A percentile compares a stretch with the other conserved stretches of the same genome.
Evolutionary conservation across 2,329 filamentous ascomycete genomes (phyloP).

Genomic region (Macrophomina tecta): DNA sequence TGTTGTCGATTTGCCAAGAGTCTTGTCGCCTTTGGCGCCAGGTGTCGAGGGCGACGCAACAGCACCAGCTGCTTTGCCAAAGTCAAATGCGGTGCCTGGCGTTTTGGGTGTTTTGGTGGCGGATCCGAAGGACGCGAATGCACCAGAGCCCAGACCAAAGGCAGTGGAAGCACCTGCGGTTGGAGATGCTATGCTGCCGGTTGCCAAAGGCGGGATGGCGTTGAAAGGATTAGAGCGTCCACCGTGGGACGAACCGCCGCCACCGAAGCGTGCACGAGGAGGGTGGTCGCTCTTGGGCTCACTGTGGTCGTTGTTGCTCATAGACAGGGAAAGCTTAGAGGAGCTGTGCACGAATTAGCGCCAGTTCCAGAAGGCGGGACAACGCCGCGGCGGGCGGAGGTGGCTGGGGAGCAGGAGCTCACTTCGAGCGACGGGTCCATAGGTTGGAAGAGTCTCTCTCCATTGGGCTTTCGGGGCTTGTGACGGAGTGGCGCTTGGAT

Average conservation of each 20-base stretch:
- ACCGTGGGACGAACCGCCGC: constrained; percentile 74
- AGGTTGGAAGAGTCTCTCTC: constrained; percentile 53
- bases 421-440: constrained; percentile 88
- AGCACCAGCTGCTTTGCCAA: constrained; percentile 62
- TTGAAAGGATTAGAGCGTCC: constrained; percentile 79
- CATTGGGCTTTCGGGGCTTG: constrained; percentile 38
- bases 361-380: constrained; percentile 29
- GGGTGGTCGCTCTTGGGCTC: constrained; percentile 59
- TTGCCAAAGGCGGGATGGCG: constrained; percentile 72
- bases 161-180: constrained; percentile 81
- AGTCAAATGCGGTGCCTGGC: constrained; percentile 79
- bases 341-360: constrained; percentile 59
- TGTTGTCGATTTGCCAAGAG: constrained; percentile 24
- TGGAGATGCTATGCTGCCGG: constrained; percentile 71
- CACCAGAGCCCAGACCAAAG: constrained; percentile 92
- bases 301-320: constrained; percentile 63
- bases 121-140: constrained; percentile 91
- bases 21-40: constrained; percentile 67
- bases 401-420: constrained; percentile 44
- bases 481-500: constrained; percentile 10
- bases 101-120: constrained; percentile 87
- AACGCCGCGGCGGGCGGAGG: constrained; percentile 31
- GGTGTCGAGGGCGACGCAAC: constrained; percentile 59
- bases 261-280: constrained; percentile 74
- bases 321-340: constrained; percentile 90